phyloP scores from a whole-genome alignment of 768 basidiomycete genomes.

The Paxillus rubicundulus region DNA sequence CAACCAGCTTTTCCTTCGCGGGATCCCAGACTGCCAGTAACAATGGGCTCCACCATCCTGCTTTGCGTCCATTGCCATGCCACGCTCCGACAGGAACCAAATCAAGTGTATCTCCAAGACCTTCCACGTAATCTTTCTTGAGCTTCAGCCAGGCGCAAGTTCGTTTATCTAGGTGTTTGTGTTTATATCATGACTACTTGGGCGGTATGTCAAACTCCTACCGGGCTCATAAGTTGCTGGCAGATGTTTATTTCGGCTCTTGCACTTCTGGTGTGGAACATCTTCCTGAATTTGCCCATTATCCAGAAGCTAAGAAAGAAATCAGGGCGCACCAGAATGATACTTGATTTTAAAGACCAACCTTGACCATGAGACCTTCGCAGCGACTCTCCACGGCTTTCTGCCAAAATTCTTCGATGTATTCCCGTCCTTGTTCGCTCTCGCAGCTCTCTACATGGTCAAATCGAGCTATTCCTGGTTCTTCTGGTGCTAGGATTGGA shows the following conservation, averaged over 20 bases:
- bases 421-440: slow-evolving; percentile 58
- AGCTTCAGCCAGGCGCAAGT: slow-evolving; percentile 88
- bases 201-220: slow-evolving; percentile 19
- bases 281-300: slow-evolving; percentile 41
- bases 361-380: slow-evolving; percentile 96
- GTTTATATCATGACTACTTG: background rate
- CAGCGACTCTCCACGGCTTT: slow-evolving; percentile 72
- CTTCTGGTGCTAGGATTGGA: slow-evolving; percentile 45
- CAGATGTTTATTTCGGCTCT: slow-evolving; percentile 58
- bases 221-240: slow-evolving; percentile 86
- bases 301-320: slow-evolving; percentile 57
- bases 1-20: slow-evolving; percentile 58
- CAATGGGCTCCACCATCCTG: slow-evolving; percentile 90
- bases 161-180: slow-evolving; percentile 58
- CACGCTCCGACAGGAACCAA: slow-evolving; percentile 77
- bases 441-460: slow-evolving; percentile 72
- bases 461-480: slow-evolving; percentile 54
- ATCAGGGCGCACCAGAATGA: slow-evolving; percentile 4
- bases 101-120: slow-evolving; percentile 74
- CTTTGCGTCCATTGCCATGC: slow-evolving; percentile 89
- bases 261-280: slow-evolving; percentile 33
- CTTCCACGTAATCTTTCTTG: slow-evolving; percentile 88
- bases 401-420: slow-evolving; percentile 73
- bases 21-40: slow-evolving; percentile 75
- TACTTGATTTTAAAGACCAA: slow-evolving; percentile 25